These are phyloP conservation scores for Chaetomium sp. DNA, from an alignment of 2,329 filamentous ascomycete genomes.

Conservation along the genomic window DNA sequence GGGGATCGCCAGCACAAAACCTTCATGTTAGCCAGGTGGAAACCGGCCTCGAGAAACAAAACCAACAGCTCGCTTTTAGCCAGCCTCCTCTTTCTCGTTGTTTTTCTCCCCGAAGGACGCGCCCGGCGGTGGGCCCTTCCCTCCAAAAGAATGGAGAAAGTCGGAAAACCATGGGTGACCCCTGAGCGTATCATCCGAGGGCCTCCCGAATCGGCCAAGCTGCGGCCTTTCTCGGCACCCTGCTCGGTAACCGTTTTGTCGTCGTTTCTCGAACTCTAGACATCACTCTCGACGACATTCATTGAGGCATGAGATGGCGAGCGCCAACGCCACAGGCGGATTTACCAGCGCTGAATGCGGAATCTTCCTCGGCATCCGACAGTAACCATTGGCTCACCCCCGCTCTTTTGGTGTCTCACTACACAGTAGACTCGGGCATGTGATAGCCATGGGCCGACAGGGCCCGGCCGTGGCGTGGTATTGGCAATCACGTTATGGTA, in stretches of 20 bases:
- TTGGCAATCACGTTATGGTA: constrained; percentile 7
- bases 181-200: constrained; percentile 2
- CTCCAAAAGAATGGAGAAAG: constrained; percentile 6
- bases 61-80: background rate
- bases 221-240: constrained; percentile 21
- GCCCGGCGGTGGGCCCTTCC: background rate
- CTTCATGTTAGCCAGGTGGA: constrained; percentile 22
- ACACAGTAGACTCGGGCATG: constrained; percentile 25
- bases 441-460: constrained; percentile 25
- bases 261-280: background rate
- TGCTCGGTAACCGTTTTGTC: background rate
- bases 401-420: constrained; percentile 14
- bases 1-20: constrained; percentile 4
- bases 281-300: background rate
- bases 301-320: background rate
- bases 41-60: constrained; percentile 9
- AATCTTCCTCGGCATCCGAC: constrained; percentile 21
- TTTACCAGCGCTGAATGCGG: constrained; percentile 9
- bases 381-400: constrained; percentile 3
- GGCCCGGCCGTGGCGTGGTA: constrained; percentile 16
- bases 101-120: background rate
- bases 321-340: background rate
- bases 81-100: background rate
- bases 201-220: constrained; percentile 3
- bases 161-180: constrained; percentile 13